A percentile compares a stretch with the other conserved stretches of the same genome.
Evolutionary conservation across 1,139 yeast species (phyloP).

Genomic region (Arxiozyma bovina): DNA sequence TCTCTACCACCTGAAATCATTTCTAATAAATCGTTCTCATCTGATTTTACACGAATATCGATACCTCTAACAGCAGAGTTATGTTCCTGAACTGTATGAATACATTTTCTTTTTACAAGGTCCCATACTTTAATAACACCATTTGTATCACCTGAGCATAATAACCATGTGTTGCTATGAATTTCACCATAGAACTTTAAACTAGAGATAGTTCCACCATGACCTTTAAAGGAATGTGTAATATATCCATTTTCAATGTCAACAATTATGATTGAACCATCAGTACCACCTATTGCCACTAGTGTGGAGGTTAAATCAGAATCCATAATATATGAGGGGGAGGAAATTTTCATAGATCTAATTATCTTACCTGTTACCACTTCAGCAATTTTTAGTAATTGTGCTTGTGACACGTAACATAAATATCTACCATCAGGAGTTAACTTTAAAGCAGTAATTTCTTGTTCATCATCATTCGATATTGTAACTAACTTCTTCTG

Average conservation of each 20-base stretch:
- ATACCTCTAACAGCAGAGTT: constrained; percentile 81
- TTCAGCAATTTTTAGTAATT: constrained; percentile 60
- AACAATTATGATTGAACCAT: constrained; percentile 87
- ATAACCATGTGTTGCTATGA: constrained; percentile 63
- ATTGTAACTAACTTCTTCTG: constrained; percentile 46
- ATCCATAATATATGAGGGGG: constrained; percentile 75
- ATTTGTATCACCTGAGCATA: constrained; percentile 82
- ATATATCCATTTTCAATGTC: constrained; percentile 81
- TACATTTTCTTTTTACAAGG: constrained; percentile 65
- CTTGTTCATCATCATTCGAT: constrained; percentile 76
- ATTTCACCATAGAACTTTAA: constrained; percentile 64
- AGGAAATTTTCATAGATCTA: constrained; percentile 50
- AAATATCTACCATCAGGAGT: constrained; percentile 68
- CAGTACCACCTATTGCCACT: constrained; percentile 91
- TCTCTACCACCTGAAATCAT: constrained; percentile 88
- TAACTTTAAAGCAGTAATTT: constrained; percentile 61
- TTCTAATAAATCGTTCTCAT: constrained; percentile 38
- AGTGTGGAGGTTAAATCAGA: constrained; percentile 76
- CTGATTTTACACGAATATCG: constrained; percentile 38
- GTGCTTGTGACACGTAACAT: constrained; percentile 75
- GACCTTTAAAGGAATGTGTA: constrained; percentile 89
- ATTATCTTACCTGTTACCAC: constrained; percentile 37
- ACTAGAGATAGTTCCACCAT: constrained; percentile 85
- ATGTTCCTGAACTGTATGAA: constrained; percentile 64
- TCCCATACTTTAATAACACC: constrained; percentile 88